Evolutionary conservation across 352 stramenopile genomes (phyloP).

Genomic region (Globisporangium ultimum): DNA sequence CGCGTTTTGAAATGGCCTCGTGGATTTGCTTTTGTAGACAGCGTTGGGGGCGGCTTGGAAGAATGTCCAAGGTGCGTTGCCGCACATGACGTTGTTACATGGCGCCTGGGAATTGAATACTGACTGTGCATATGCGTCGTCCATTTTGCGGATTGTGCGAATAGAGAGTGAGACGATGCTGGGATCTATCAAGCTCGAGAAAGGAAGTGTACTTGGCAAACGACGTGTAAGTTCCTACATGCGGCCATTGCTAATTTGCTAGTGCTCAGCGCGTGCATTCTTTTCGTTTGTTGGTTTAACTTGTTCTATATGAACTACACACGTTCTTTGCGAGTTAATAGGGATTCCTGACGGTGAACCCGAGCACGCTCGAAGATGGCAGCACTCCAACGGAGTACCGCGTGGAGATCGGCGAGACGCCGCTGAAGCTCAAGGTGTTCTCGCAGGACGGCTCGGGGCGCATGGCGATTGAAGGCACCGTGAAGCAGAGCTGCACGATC

Average conservation of each 20-base stretch:
- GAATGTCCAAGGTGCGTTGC: conserved; percentile 60
- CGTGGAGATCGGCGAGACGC: conserved; percentile 72
- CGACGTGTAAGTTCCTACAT: conserved; percentile 46
- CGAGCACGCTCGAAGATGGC: conserved; percentile 58
- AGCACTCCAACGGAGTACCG: conserved; percentile 79
- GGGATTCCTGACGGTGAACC: conserved; percentile 78
- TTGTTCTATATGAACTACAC: not conserved
- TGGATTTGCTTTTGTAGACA: conserved; percentile 33
- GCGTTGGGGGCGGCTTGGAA: conserved; percentile 77
- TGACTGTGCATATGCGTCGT: not conserved
- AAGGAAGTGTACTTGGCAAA: conserved; percentile 59
- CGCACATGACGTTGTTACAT: too few relatives aligned
- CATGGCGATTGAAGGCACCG: conserved; percentile 84
- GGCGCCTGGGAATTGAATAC: not conserved
- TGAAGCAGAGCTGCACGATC: conserved; percentile 85
- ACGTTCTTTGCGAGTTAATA: conserved; percentile 15
- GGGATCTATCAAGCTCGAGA: conserved; percentile 82
- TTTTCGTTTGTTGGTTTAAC: too few relatives aligned
- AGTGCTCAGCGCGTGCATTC: too few relatives aligned
- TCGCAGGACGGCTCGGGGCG: conserved; percentile 80
- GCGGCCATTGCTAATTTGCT: not conserved
- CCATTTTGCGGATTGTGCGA: conserved; percentile 1
- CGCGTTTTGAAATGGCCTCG: too few relatives aligned
- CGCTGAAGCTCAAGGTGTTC: conserved; percentile 82
- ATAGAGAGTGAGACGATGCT: conserved; percentile 84